These are phyloP conservation scores for Phellopilus nigrolimitatus DNA, from an alignment of 1,284 basidiomycete genomes.

Conservation along the genomic window DNA sequence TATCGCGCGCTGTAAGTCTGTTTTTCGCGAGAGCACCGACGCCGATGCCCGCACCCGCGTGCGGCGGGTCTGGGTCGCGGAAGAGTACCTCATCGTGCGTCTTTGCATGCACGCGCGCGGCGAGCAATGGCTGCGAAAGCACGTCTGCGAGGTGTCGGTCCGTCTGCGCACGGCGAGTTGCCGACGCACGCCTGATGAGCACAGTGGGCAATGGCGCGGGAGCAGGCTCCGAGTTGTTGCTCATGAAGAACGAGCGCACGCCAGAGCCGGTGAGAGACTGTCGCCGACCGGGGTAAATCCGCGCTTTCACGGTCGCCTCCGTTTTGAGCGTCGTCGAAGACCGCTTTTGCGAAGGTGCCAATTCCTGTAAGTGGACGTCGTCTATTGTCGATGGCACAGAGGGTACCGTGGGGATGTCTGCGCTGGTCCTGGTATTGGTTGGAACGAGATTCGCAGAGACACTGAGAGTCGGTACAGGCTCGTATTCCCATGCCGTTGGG, in stretches of 20 bases:
- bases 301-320: slow-evolving; percentile 9
- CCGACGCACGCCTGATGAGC: slow-evolving; percentile 65
- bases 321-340: slow-evolving; percentile 12
- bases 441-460: slow-evolving; percentile 17
- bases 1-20: slow-evolving; percentile 59
- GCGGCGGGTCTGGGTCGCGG: slow-evolving; percentile 26
- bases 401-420: slow-evolving; percentile 12
- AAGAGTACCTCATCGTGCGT: slow-evolving; percentile 61
- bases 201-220: slow-evolving; percentile 52
- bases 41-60: slow-evolving; percentile 41
- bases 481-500: slow-evolving; percentile 46
- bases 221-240: slow-evolving; percentile 30
- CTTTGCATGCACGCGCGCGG: slow-evolving; percentile 55
- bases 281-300: slow-evolving; percentile 9
- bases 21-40: slow-evolving; percentile 50
- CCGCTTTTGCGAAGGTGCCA: slow-evolving; percentile 1
- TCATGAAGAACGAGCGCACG: slow-evolving; percentile 14
- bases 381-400: slow-evolving; percentile 6
- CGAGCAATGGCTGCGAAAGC: slow-evolving; percentile 56
- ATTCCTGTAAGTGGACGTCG: not conserved
- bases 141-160: slow-evolving; percentile 68
- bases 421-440: not conserved
- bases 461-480: slow-evolving; percentile 53
- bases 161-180: slow-evolving; percentile 60
- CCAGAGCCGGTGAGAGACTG: slow-evolving; percentile 17